Base-by-base conservation (phyloP, 208 protist species). In the Trypanosomatidae sp. region DNA sequence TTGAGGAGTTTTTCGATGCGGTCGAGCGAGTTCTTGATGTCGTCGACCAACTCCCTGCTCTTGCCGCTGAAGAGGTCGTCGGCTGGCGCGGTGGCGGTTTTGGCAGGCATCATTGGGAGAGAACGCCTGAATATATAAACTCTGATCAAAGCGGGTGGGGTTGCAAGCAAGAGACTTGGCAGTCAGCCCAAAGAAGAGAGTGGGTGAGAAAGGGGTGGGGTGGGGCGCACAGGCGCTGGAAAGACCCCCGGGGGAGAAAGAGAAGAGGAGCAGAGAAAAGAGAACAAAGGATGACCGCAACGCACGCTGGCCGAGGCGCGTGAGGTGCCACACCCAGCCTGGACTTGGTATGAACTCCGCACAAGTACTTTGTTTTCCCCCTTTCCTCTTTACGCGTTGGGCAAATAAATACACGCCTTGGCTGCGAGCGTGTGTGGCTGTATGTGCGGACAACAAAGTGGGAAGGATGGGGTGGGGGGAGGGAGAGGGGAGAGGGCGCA, bases 1-100 rank as follows among this genome's bases (percentile, higher is more conserved):
- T 87, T 80, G 53, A 92, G 79, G 7, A 87, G 62, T 36, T 77
- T 62, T 67, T 92, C 84, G 62, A 92, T 90, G 67, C 82, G 84
- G 39, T 84, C 75, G 28, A 92, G 74, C 12, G 87, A 92, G 43
- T 76, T 47, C n/a, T 70, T 66, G 55, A 90, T 83, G 39, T 87
- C 82, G 25, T 87, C 82, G 25, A 82, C 76, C 28, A 72, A 22
- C 13, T 71, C 66, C 22, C 17, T 22, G 46, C 33, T n/a, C 36
- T 66, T 19, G 39, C 17, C n/a, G 25, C 13, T 49, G 15, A 46
- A 9, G 41, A 66, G 19, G 41, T 15, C 62, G 22, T 33, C 19
- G 62, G 41, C 0, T 46, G 62, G 62, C 41, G 41, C n/a, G 22
- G 43, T n/a, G 62, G 36, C 62, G 62, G n/a, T 50, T n/a, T 49